Evolutionary conservation across 1,139 yeast genomes (phyloP).

Genomic region (Candida glucosophila): DNA sequence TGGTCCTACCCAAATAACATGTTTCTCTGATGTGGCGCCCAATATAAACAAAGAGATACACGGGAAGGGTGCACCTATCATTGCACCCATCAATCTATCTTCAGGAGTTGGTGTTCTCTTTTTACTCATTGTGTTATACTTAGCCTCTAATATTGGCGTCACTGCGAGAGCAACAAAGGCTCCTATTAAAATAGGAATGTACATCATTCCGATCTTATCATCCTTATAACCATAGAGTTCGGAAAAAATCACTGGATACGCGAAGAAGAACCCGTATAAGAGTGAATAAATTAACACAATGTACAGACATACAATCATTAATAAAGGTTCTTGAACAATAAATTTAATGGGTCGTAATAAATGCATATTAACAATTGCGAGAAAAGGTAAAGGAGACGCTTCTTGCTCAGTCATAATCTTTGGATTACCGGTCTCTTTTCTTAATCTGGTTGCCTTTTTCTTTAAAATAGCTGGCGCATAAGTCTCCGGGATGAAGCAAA

Average conservation of each 20-base stretch:
- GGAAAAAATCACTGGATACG: slow-evolving; percentile 68
- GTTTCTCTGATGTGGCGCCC: slow-evolving; percentile 79
- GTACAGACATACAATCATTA: slow-evolving; percentile 73
- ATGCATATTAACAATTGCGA: slow-evolving; percentile 58
- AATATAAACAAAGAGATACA: slow-evolving; percentile 79
- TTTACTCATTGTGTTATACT: slow-evolving; percentile 44
- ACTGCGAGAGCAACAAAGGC: slow-evolving; percentile 63
- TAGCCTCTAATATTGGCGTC: slow-evolving; percentile 63
- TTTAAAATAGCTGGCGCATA: slow-evolving; percentile 83
- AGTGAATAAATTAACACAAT: slow-evolving; percentile 83
- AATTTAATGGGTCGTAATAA: slow-evolving; percentile 70
- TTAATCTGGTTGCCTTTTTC: slow-evolving; percentile 55
- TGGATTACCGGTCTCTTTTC: slow-evolving; percentile 73
- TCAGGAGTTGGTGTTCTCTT: slow-evolving; percentile 72
- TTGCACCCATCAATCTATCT: slow-evolving; percentile 79
- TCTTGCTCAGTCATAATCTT: slow-evolving; percentile 92
- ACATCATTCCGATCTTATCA: slow-evolving; percentile 71
- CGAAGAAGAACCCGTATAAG: slow-evolving; percentile 87
- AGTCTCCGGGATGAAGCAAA: slow-evolving; percentile 71
- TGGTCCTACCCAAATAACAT: slow-evolving; percentile 89
- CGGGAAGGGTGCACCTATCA: slow-evolving; percentile 86
- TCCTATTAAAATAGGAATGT: slow-evolving; percentile 82
- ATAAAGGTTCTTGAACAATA: slow-evolving; percentile 70
- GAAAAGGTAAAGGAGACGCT: slow-evolving; percentile 59
- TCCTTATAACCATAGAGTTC: slow-evolving; percentile 60